phyloP scores from a whole-genome alignment of 2,329 filamentous ascomycete species.

The Aureobasidium sp. region DNA sequence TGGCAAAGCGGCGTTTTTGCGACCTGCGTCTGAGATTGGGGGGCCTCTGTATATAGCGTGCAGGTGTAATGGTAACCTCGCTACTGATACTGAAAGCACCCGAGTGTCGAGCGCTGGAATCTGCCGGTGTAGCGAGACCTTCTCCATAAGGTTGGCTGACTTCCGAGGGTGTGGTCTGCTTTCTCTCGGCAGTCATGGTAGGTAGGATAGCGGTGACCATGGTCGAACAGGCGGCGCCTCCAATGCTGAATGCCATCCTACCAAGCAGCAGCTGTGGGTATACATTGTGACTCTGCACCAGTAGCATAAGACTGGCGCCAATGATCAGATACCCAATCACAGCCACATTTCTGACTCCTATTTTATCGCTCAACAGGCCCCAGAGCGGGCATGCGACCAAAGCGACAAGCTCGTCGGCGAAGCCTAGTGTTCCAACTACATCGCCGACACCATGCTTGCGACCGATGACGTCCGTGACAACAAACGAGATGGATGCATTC shows the following conservation, averaged over 20 bases:
- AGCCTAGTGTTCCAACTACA: conserved; percentile 75
- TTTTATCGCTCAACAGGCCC: conserved; percentile 68
- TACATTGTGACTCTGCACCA: conserved; percentile 78
- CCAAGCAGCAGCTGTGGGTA: conserved; percentile 84
- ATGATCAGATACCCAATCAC: conserved; percentile 77
- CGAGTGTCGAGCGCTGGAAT: conserved; percentile 42
- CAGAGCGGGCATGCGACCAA: conserved; percentile 72
- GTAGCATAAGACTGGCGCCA: conserved; percentile 64
- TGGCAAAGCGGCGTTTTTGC: not conserved
- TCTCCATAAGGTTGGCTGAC: conserved; percentile 17
- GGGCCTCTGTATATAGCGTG: conserved; percentile 30
- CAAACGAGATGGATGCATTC: conserved; percentile 75
- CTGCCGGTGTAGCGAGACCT: conserved; percentile 25
- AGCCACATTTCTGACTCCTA: conserved; percentile 57
- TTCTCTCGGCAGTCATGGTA: conserved; percentile 43
- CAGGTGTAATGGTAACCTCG: conserved; percentile 65
- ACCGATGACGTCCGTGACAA: conserved; percentile 74
- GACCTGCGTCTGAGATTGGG: conserved; percentile 2
- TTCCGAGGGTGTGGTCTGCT: not conserved
- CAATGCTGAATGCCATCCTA: conserved; percentile 78
- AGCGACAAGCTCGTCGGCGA: conserved; percentile 75
- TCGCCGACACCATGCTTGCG: conserved; percentile 65
- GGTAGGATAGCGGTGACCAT: conserved; percentile 97
- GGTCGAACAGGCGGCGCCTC: conserved; percentile 72
- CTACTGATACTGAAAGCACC: conserved; percentile 62